phyloP scores from a whole-genome alignment of 2,329 filamentous ascomycete genomes.

The Paecilomyces dactylethromorphus region DNA sequence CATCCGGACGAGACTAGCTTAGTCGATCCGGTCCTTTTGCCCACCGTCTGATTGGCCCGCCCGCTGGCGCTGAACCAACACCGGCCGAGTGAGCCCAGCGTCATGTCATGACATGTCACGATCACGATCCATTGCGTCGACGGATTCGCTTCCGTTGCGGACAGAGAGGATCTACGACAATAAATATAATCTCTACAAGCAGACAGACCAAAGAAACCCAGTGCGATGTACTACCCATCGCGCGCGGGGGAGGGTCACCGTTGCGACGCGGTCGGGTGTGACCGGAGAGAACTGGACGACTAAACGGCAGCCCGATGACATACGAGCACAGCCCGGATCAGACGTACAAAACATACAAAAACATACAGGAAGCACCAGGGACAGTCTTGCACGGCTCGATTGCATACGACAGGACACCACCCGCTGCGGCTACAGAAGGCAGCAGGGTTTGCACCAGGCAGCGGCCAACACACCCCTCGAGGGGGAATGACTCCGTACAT shows the following conservation, averaged over 20 bases:
- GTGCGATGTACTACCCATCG: background rate
- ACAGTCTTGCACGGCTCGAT: background rate
- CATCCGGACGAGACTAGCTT: slow-evolving; percentile 26
- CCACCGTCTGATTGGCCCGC: slow-evolving; percentile 28
- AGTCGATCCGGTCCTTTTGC: slow-evolving; percentile 20
- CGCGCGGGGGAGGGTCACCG: background rate
- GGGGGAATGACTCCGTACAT: background rate
- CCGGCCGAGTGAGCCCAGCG: background rate
- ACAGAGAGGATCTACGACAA: background rate
- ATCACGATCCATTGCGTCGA: background rate
- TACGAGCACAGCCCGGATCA: background rate
- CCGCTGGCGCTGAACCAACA: too few species aligned
- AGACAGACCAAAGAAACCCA: background rate
- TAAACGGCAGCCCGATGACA: background rate
- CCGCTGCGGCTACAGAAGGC: background rate
- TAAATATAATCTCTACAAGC: background rate
- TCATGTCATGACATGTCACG: background rate
- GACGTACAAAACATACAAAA: background rate
- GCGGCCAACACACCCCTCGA: background rate
- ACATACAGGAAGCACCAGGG: background rate
- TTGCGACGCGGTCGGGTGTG: background rate
- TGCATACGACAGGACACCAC: background rate
- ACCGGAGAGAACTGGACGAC: background rate
- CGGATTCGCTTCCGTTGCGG: too few species aligned
- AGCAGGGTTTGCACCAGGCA: background rate